Percentiles rank a stretch among this genome's conserved stretches.
These are phyloP conservation scores for Clarireedia monteithiana DNA, from an alignment of 2,329 filamentous ascomycete species.

Conservation along the genomic window DNA sequence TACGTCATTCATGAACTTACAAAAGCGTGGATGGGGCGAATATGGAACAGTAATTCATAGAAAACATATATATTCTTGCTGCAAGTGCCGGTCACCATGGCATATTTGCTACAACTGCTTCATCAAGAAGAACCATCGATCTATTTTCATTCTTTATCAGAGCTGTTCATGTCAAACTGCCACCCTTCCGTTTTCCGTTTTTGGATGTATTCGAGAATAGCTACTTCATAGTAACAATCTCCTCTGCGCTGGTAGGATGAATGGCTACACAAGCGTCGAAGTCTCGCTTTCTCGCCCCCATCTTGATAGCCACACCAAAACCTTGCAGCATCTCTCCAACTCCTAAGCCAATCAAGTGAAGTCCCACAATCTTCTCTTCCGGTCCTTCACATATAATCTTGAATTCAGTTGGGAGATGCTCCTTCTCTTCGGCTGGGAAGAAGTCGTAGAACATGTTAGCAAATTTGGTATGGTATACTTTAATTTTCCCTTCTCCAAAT, in stretches of 20 bases:
- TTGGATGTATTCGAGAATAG: not conserved
- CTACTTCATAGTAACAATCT: conserved; percentile 45
- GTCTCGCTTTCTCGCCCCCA: conserved; percentile 71
- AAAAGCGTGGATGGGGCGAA: no score
- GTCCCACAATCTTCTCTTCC: conserved; percentile 42
- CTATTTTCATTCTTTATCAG: no score
- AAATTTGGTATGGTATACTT: conserved; percentile 42
- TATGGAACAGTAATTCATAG: no score
- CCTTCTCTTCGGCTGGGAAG: conserved; percentile 40
- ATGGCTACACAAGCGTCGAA: conserved; percentile 71
- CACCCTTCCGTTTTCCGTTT: not conserved
- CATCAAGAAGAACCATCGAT: no score
- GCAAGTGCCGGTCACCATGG: no score
- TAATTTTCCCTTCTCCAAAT: conserved; percentile 42
- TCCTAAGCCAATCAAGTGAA: conserved; percentile 41
- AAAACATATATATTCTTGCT: no score
- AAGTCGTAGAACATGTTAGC: conserved; percentile 41
- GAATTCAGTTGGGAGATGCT: conserved; percentile 42
- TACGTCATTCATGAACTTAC: no score
- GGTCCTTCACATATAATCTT: conserved; percentile 41
- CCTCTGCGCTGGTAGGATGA: conserved; percentile 69
- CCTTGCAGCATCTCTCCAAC: conserved; percentile 67
- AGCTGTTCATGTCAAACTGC: no score
- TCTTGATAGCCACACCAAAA: conserved; percentile 70
- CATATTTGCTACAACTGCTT: no score